Evolutionary conservation across 148 eudicot species (phyloP), one percentile per base, ranked within the genome.

Genomic region (Nyssa sinensis): DNA sequence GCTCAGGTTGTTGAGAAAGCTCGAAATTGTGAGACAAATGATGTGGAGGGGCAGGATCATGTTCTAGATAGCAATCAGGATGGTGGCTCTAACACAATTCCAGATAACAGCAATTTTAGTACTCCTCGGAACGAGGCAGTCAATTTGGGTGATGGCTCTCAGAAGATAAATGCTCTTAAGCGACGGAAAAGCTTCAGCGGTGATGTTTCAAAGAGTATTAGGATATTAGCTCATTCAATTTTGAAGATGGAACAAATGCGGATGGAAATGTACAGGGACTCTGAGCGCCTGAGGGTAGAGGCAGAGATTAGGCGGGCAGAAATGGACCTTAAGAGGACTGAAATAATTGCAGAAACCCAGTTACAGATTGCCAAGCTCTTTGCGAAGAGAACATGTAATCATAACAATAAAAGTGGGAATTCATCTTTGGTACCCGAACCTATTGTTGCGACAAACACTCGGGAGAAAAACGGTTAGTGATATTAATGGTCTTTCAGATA

Each of bases 311-410:
- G 63, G 51, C 39, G 76, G 47, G 76, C 76, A 63, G 76, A 73
- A 73, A 62, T 73, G 76, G 76, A 73, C 69, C 76, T 73, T 44
- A 62, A 73, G 61, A 62, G 69, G 76, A 73, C 76, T 25, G 76
- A 73, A 73, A 73, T 73, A 63, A 31, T 73, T 73, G 66, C 69
- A 0, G 49, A 63, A 49, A 73, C 60, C 33, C 76, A 73, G 33
- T 49, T 72, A 59, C 75, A 72, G 61, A 73, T 73, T 73, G 76
- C 76, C 0, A 63, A 62, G 41, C 60, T 74, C 19, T 74, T 74
- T 2, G 21, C 49, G 13, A 74, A 51, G 23, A 59, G 47, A 8
- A 17, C 23, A 1, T 25, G 24, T n/a, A 74, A n/a, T 44, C 41
- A 74, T 24, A 32, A 64, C 11, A 53, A 32, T 24, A 74, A 0